Percentiles rank a stretch among this genome's conserved stretches.
These are phyloP conservation scores for Neckera pumila DNA, from an alignment of 225 moss, liverwort and hornwort species.

Conservation along the genomic window DNA sequence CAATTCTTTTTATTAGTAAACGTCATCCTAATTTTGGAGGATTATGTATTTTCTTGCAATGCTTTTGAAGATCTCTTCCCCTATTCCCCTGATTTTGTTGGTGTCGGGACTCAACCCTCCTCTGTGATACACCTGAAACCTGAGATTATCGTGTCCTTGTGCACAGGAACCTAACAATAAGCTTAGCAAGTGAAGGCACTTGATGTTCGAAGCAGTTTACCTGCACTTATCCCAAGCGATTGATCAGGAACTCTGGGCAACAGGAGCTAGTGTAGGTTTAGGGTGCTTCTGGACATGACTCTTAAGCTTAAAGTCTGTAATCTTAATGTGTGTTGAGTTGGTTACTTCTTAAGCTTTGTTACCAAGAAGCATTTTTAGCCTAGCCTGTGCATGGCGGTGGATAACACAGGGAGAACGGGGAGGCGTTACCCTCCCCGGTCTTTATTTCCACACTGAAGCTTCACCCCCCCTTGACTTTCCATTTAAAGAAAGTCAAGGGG, in stretches of 20 bases:
- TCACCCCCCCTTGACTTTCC: too few species aligned
- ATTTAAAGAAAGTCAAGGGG: too few species aligned
- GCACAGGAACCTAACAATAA: not conserved
- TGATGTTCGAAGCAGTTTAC: not conserved
- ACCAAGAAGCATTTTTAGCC: not conserved
- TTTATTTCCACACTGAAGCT: too few species aligned
- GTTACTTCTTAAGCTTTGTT: too few species aligned
- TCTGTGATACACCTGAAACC: not conserved
- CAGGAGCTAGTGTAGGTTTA: not conserved
- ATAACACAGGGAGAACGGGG: too few species aligned
- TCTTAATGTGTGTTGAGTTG: not conserved
- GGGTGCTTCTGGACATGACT: not conserved
- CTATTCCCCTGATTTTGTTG: not conserved
- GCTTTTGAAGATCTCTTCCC: not conserved
- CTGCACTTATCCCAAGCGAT: not conserved
- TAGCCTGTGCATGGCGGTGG: not conserved
- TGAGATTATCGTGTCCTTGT: not conserved
- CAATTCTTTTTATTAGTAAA: not conserved
- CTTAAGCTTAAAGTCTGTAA: not conserved
- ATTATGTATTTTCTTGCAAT: not conserved
- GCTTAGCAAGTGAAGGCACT: not conserved
- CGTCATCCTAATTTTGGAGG: not conserved
- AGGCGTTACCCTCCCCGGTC: too few species aligned
- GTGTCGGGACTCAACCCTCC: not conserved
- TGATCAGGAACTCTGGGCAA: not conserved